These are phyloP conservation scores for Microcos paniculata DNA, from an alignment of 345 rosid species.

Conservation along the genomic window DNA sequence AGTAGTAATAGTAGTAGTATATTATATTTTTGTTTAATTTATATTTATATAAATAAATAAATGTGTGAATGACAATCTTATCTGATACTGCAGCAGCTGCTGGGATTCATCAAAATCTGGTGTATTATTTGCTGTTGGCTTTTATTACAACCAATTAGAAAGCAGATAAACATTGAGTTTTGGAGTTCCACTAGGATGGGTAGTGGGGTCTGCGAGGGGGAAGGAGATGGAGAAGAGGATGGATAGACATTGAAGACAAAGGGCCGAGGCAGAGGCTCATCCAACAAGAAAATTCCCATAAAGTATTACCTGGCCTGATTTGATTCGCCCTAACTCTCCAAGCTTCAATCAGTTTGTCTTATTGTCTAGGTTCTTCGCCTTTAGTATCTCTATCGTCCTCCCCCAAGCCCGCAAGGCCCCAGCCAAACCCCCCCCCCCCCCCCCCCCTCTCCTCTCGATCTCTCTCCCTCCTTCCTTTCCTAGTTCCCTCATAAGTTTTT, in stretches of 20 bases:
- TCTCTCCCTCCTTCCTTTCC: no score
- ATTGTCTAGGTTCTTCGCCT: constrained; percentile 40
- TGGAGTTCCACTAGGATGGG: constrained; percentile 29
- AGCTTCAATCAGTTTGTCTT: constrained; percentile 28
- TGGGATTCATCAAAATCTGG: constrained; percentile 2
- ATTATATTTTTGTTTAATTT: no score
- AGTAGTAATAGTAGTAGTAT: no score
- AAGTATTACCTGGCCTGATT: constrained; percentile 15
- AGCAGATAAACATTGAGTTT: constrained; percentile 12
- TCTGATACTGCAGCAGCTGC: background rate
- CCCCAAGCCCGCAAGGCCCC: no score
- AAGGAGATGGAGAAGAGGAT: background rate
- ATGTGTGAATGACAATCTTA: constrained; percentile 9
- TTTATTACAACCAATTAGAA: constrained; percentile 12
- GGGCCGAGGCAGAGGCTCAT: constrained; percentile 17
- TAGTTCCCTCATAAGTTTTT: no score
- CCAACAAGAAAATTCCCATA: constrained; percentile 32
- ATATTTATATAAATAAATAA: no score
- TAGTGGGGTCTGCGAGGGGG: constrained; percentile 13
- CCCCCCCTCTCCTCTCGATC: background rate
- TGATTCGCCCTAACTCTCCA: constrained; percentile 21
- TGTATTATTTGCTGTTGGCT: constrained; percentile 7
- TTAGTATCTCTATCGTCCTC: background rate
- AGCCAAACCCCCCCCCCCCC: background rate
- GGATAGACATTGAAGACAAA: constrained; percentile 18